phyloP scores from a whole-genome alignment of 2,329 filamentous ascomycete species.

The Pseudocercospora musae region DNA sequence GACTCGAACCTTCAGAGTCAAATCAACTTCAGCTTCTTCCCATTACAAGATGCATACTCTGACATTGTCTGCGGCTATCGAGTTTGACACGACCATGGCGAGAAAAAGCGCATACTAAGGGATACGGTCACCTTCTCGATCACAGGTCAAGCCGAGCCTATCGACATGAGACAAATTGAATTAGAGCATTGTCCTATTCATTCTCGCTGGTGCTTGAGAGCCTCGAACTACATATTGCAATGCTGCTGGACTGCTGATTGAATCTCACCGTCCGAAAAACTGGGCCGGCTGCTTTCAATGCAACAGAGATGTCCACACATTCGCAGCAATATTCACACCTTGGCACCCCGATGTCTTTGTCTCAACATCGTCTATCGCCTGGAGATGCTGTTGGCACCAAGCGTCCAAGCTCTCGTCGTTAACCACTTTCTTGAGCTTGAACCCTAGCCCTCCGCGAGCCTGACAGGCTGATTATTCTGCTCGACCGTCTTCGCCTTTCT shows the following conservation, averaged over 20 bases:
- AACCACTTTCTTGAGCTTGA: too few relatives aligned
- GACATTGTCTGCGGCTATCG: background rate
- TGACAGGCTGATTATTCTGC: background rate
- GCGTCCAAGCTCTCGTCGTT: too few relatives aligned
- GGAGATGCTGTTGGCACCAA: too few relatives aligned
- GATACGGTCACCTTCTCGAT: background rate
- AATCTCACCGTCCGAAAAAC: background rate
- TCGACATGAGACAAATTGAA: background rate
- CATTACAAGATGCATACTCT: background rate
- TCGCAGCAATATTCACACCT: background rate
- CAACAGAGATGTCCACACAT: background rate
- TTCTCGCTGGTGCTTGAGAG: background rate
- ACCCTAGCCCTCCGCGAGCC: background rate
- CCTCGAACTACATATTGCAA: background rate
- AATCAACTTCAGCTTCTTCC: background rate
- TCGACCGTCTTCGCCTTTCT: background rate
- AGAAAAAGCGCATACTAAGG: background rate
- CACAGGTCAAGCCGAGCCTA: background rate
- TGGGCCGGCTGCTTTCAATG: background rate
- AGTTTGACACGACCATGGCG: background rate
- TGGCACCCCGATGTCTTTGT: too few relatives aligned
- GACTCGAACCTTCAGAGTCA: slow-evolving; percentile 5
- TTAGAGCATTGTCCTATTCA: background rate
- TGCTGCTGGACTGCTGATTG: background rate
- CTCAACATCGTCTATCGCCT: too few relatives aligned